Percentiles rank a stretch among this genome's conserved stretches.
phyloP scores from a whole-genome alignment of 1,139 yeast genomes.

The Taphrina communis region DNA sequence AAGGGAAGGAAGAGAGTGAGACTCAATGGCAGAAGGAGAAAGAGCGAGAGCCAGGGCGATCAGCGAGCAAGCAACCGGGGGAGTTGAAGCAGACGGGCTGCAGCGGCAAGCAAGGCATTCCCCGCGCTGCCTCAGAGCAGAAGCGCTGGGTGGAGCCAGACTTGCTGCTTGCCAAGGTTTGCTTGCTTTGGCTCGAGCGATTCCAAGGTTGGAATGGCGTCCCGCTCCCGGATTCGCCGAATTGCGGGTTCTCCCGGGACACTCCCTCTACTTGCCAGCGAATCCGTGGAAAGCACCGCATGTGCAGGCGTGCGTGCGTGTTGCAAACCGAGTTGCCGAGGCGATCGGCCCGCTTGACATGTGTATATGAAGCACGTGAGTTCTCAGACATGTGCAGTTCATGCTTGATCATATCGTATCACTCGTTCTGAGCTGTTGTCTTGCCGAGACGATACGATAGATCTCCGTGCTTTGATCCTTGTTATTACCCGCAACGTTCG shows the following conservation, averaged over 20 bases:
- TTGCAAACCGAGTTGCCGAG: slow-evolving; percentile 7
- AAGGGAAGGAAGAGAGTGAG: slow-evolving; percentile 4
- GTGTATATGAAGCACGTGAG: background rate
- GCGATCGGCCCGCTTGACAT: background rate
- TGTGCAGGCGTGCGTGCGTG: no score
- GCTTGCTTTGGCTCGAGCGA: background rate
- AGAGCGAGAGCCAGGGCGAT: background rate
- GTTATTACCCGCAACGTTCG: background rate
- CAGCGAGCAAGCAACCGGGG: background rate
- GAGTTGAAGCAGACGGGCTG: no score
- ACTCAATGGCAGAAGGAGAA: background rate
- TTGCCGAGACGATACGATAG: background rate
- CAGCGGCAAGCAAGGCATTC: no score
- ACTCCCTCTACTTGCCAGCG: no score
- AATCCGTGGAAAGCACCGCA: no score
- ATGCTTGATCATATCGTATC: background rate
- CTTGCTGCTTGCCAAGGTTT: no score
- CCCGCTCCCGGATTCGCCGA: background rate
- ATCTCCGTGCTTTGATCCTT: background rate
- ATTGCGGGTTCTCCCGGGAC: background rate
- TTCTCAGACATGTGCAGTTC: no score
- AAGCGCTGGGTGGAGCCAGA: no score
- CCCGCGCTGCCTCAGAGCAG: no score
- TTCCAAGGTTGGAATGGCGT: background rate
- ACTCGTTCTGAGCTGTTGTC: background rate